Percentiles rank a stretch among this genome's conserved stretches.
Conservation (phyloP, 805 yeast genomes). For the Wickerhamiella dianesei region DNA sequence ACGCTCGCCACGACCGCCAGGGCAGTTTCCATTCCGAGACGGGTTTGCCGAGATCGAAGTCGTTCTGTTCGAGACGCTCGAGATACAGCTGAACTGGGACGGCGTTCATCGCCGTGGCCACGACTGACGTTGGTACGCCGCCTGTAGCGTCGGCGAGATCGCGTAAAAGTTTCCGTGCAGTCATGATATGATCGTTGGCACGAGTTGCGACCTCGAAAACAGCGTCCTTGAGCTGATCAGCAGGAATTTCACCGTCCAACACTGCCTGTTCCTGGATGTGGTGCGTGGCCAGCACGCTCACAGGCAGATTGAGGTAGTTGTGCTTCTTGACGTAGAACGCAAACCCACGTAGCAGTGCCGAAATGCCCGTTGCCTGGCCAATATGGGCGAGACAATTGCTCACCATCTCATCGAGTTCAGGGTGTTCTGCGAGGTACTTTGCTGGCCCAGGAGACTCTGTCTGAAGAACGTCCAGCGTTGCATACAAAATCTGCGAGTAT, state of each 20-base stretch:
- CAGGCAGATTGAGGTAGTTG: constrained; percentile 46
- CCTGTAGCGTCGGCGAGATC: constrained; percentile 30
- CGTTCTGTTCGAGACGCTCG: constrained; percentile 42
- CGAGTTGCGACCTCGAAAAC: constrained; percentile 56
- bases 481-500: constrained; percentile 57
- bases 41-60: constrained; percentile 46
- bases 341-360: constrained; percentile 48
- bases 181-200: constrained; percentile 67
- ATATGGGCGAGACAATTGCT: constrained; percentile 63
- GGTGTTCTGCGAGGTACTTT: constrained; percentile 34
- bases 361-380: constrained; percentile 68
- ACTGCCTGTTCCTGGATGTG: constrained; percentile 52
- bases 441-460: constrained; percentile 50
- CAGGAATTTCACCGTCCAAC: constrained; percentile 29
- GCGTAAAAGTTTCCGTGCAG: constrained; percentile 46
- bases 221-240: constrained; percentile 31
- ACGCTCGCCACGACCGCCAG: constrained; percentile 41
- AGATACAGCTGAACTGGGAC: constrained; percentile 54
- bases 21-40: constrained; percentile 54
- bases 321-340: constrained; percentile 40
- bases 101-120: constrained; percentile 53
- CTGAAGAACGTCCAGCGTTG: constrained; percentile 26
- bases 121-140: constrained; percentile 39
- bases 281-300: constrained; percentile 40
- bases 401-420: constrained; percentile 31